Evolutionary conservation across 2,329 filamentous ascomycete species (phyloP).

Genomic region (Microsporum canis): DNA sequence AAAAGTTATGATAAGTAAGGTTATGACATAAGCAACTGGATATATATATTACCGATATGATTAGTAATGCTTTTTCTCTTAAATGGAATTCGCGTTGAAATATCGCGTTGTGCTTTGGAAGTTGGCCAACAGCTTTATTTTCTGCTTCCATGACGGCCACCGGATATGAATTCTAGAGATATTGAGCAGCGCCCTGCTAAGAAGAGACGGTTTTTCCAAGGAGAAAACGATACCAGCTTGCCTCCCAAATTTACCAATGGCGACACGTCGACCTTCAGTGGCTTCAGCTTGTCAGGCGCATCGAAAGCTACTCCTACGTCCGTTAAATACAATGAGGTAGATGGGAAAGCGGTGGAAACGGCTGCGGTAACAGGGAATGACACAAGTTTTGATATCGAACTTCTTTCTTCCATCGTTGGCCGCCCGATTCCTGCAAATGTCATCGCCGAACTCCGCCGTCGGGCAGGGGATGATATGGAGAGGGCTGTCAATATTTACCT

Average conservation of each 20-base stretch:
- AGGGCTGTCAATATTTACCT: conserved; percentile 54
- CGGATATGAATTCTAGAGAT: conserved; percentile 29
- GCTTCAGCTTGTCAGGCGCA: background rate
- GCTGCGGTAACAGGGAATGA: background rate
- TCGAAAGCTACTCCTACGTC: background rate
- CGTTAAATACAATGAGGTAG: background rate
- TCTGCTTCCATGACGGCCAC: conserved; percentile 1
- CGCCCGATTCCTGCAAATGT: conserved; percentile 36
- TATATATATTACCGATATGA: background rate
- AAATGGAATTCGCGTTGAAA: conserved; percentile 1
- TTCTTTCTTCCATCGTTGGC: conserved; percentile 49
- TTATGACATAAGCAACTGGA: background rate
- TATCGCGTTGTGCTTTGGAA: background rate
- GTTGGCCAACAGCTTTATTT: background rate
- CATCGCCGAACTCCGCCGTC: conserved; percentile 39
- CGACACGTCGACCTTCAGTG: conserved; percentile 7
- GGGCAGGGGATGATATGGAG: conserved; percentile 44
- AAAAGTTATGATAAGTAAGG: background rate
- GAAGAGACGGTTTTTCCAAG: conserved; percentile 52
- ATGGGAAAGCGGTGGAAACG: background rate
- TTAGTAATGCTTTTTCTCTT: background rate
- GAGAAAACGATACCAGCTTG: conserved; percentile 26
- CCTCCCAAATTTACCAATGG: background rate
- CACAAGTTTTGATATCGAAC: conserved; percentile 41
- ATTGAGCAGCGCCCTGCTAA: conserved; percentile 46